phyloP scores from a whole-genome alignment of 352 stramenopile species.

The Albugo candida region DNA sequence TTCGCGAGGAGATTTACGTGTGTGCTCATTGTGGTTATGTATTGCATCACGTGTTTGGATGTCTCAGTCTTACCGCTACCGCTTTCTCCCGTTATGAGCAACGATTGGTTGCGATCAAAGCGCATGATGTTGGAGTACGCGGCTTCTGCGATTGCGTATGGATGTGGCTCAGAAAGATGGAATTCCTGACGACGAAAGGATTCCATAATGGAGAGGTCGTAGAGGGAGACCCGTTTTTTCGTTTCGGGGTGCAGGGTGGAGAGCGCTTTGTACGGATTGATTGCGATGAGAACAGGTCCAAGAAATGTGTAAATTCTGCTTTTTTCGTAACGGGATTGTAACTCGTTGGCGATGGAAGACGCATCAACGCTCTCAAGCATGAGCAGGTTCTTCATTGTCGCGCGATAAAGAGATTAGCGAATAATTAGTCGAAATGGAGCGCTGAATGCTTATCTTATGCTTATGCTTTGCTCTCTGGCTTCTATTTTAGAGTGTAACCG shows the following conservation, averaged over 20 bases:
- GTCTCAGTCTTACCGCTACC: constrained; percentile 89
- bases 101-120: constrained; percentile 61
- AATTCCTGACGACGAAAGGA: constrained; percentile 66
- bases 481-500: too few relatives aligned
- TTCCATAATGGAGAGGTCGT: constrained; percentile 53
- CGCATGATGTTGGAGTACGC: constrained; percentile 83
- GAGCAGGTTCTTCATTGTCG: constrained; percentile 41
- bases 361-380: constrained; percentile 64
- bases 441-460: too few relatives aligned
- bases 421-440: too few relatives aligned
- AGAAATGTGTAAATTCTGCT: constrained; percentile 83
- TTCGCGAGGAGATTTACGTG: constrained; percentile 18
- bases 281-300: constrained; percentile 75
- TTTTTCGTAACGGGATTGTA: constrained; percentile 57
- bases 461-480: too few relatives aligned
- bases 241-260: not conserved
- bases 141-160: constrained; percentile 69
- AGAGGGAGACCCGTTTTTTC: constrained; percentile 24
- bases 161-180: constrained; percentile 61
- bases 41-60: constrained; percentile 92
- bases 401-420: not conserved
- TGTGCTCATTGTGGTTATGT: constrained; percentile 77
- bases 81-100: constrained; percentile 73
- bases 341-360: constrained; percentile 49
- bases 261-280: constrained; percentile 79